Base-by-base conservation (phyloP, 768 basidiomycete species). In the Lactifluus piperatus region DNA sequence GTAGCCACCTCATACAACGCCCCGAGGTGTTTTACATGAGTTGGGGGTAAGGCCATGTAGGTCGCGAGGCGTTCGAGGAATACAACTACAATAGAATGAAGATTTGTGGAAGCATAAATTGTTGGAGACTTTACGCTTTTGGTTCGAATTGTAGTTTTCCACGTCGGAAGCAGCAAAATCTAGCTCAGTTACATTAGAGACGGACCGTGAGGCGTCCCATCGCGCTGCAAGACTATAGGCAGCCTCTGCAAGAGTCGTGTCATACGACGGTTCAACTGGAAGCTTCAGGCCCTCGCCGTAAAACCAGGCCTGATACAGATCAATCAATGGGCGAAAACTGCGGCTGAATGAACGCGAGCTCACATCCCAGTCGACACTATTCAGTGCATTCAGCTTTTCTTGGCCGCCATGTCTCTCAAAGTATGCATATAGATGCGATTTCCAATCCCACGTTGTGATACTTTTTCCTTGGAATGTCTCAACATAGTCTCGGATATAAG, bases 381-480 rank as follows among this genome's bases (percentile, higher is more conserved):
- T 77, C 34, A 95, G 76, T 2, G 76, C 77, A 62, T 82, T 78
- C 62, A 86, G 72, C 66, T 86, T 85, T 57, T 85, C 81, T 8
- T 74, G 70, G 0, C 78, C 80, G 27, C 82, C 82, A 58, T 87
- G 68, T 53, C 74, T 75, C 48, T 72, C 71, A 72, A 80, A 95
- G 70, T 85, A 94, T 6, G 65, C 74, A 66, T 86, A 90, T 13
- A 95, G 72, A 67, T 94, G 88, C 0, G 75, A 74, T 66, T 88
- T 88, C 92, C 92, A 95, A 63, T 92, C 77, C 29, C 82, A 75
- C 0, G 91, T 93, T 13, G 85, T 86, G 69, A 94, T 91, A 62
- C 87, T 89, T 71, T 84, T 81, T 7, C 91, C 88, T 66, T 82
- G 84, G 72, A 86, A 95, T 0, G 86, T 89, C 53, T 78, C 75